phyloP scores from a whole-genome alignment of 2,329 filamentous ascomycete species.

The Fusarium tricinctum region DNA sequence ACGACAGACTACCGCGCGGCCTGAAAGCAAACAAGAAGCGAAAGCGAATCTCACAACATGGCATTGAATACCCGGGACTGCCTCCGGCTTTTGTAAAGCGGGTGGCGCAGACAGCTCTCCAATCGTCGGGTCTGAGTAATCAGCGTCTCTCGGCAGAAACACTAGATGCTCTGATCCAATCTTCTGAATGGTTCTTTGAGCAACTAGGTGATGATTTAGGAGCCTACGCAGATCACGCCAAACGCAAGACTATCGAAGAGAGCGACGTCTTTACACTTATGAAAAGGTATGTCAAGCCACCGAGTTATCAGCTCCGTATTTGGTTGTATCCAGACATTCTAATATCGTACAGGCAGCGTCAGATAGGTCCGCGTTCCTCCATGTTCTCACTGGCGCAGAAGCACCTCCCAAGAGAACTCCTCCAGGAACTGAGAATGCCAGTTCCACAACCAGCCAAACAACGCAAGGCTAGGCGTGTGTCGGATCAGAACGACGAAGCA shows the following conservation, averaged over 20 bases:
- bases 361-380: slow-evolving; percentile 78
- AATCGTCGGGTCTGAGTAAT: slow-evolving; percentile 74
- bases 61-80: slow-evolving; percentile 81
- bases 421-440: slow-evolving; percentile 85
- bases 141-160: slow-evolving; percentile 80
- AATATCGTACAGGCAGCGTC: slow-evolving; percentile 76
- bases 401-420: slow-evolving; percentile 83
- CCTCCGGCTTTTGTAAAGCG: slow-evolving; percentile 81
- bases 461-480: slow-evolving; percentile 54
- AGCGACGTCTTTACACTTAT: slow-evolving; percentile 86
- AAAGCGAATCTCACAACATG: slow-evolving; percentile 74
- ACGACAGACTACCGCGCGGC: slow-evolving; percentile 34
- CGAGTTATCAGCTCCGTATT: slow-evolving; percentile 44
- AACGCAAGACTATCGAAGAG: slow-evolving; percentile 87
- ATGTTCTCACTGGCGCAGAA: slow-evolving; percentile 88
- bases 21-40: slow-evolving; percentile 52
- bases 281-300: slow-evolving; percentile 74
- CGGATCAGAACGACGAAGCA: slow-evolving; percentile 53
- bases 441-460: slow-evolving; percentile 66
- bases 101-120: slow-evolving; percentile 78
- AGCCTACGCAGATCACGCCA: slow-evolving; percentile 84
- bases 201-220: slow-evolving; percentile 85
- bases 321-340: slow-evolving; percentile 47
- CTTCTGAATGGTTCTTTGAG: slow-evolving; percentile 93
- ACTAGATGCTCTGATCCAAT: slow-evolving; percentile 80